Base-by-base conservation (phyloP, 1,139 yeast genomes). In the Diutina siamensis region DNA sequence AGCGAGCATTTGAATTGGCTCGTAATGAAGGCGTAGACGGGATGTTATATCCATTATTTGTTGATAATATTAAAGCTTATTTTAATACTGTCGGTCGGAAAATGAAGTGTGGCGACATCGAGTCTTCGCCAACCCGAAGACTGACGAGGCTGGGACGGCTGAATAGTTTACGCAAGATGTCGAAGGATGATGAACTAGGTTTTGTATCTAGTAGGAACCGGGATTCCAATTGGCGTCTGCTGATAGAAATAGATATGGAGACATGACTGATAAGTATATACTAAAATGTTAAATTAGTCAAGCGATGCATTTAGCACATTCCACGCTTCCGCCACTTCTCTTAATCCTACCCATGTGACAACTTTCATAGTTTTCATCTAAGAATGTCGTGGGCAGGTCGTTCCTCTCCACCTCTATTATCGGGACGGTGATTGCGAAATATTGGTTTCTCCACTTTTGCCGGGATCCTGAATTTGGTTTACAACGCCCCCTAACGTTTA, bases 1-100 rank as follows among this genome's bases (percentile, higher is more conserved):
- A 72, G 21, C 54, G 79, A 33, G 80, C 80, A 0, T 59, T 60
- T 36, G 77, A 74, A 50, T 63, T 75, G 47, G 80, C 80, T 1
- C 58, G 74, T 35, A 68, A 69, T 48, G 78, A 74, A 52, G 76
- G 76, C 1, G 57, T 69, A 5, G 60, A 58, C 12, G 61, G 35
- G 25, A 18, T 62, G 13, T 59, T 74, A 44, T 67, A 63, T 48
- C 79, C 79, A 0, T 57, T 75, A 20, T 74, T 76, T 57, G 67
- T 74, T 0, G 59, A 60, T 20, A 71, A 75, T 49, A 59, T 76
- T 17, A n/a, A 17, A 15, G 21, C 20, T 5, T 34, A 34, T 15
- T 34, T 15, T 18, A 15, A 34, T 12, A 34, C 36, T 5, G 20
- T 12, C 9, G 36, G 36, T n/a, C 19, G 36, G 8, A 7, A 15